phyloP scores from a whole-genome alignment of 345 rosid species.

The Erucastrum elatum region DNA sequence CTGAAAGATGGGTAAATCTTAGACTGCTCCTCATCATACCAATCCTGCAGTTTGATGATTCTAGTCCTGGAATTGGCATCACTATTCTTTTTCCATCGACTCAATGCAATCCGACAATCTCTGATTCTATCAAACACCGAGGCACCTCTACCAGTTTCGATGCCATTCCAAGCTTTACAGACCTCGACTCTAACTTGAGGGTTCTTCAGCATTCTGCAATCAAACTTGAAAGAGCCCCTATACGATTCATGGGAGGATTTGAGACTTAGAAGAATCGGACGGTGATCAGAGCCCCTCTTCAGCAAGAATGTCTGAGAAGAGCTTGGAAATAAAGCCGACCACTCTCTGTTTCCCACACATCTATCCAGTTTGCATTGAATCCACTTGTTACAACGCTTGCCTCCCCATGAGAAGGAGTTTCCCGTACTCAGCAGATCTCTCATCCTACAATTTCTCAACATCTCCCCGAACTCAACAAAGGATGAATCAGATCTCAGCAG shows the following conservation, averaged over 20 bases:
- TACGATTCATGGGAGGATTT: neutral
- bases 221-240: neutral
- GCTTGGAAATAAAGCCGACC: neutral
- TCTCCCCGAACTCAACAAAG: too few species aligned
- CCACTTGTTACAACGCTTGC: neutral
- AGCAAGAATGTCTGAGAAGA: neutral
- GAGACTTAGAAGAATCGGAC: neutral
- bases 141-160: neutral
- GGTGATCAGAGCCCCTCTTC: neutral
- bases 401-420: neutral
- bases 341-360: neutral
- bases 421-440: neutral
- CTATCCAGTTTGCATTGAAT: neutral
- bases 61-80: neutral
- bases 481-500: neutral
- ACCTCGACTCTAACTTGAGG: neutral
- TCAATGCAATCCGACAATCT: neutral
- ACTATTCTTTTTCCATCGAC: neutral
- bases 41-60: too few species aligned
- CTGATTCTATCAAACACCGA: neutral
- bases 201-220: neutral
- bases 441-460: too few species aligned
- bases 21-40: neutral
- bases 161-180: neutral
- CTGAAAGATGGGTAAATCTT: neutral